Conservation (phyloP, 352 stramenopile genomes). For the Pythium insidiosum region DNA sequence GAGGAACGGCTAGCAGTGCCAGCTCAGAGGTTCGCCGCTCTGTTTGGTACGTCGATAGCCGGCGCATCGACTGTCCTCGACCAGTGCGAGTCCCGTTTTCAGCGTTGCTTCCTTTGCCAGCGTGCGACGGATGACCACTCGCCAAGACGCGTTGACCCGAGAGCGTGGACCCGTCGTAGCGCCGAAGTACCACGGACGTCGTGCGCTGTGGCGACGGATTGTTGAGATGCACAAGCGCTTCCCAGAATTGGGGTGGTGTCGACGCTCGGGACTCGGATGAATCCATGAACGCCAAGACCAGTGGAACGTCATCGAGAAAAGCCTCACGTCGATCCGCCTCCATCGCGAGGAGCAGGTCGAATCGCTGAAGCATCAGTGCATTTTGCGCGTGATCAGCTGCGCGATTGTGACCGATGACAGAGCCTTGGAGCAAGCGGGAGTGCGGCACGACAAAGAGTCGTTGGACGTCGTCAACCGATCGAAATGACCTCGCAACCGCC, state of each 20-base stretch:
- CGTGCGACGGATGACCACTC: too few species aligned
- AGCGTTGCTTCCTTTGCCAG: too few species aligned
- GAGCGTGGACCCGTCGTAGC: not conserved
- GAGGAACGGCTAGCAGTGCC: not conserved
- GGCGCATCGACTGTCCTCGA: not conserved
- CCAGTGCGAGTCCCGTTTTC: too few species aligned
- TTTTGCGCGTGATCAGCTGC: not conserved
- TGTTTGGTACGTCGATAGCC: not conserved
- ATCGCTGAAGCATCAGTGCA: conserved; percentile 21
- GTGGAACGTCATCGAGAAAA: conserved; percentile 22
- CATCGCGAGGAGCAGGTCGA: conserved; percentile 21
- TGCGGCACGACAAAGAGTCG: conserved; percentile 10
- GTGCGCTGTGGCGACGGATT: conserved; percentile 19
- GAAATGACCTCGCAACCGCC: not conserved
- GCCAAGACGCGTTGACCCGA: too few species aligned
- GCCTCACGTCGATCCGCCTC: conserved; percentile 25
- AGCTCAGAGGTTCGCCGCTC: not conserved
- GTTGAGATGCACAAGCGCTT: conserved; percentile 39
- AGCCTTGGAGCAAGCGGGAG: not conserved
- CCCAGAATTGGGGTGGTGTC: conserved; percentile 29
- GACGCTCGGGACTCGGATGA: too few species aligned
- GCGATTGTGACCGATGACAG: not conserved
- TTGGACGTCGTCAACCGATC: conserved; percentile 1
- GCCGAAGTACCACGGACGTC: conserved; percentile 12
- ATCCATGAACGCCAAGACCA: conserved; percentile 43